Base-by-base conservation (phyloP, 306 rosid species). In the Ziziphus jujuba region DNA sequence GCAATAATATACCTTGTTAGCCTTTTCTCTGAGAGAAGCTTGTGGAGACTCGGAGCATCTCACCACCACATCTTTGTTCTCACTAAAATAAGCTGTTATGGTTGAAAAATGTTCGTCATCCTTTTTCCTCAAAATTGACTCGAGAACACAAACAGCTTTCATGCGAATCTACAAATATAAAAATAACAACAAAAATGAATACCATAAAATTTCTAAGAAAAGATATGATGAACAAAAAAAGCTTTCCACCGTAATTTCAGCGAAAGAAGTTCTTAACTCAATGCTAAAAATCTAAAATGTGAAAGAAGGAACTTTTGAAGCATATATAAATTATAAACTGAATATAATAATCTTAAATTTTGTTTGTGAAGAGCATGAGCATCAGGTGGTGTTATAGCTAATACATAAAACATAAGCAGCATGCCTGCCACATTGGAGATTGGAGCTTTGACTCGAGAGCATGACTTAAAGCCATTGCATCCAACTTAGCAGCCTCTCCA, bases 341-440 rank as follows among this genome's bases (percentile, higher is more conserved):
- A 2, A 20, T 2, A 4, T 7, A 1, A 36, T 14, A 59, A 43
- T 20, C 17, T 33, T 28, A 11, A 59, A 67, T n/a, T 36, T 50
- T 20, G 1, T 35, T 34, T 10, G 72, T 24, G 40, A 20, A 23
- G 48, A 28, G 38, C 33, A 44, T 51, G 47, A 13, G 47, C 47
- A 45, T 36, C 13, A 14, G 11, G 20, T 23, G 54, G 35, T 44
- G 40, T 22, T 34, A 50, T 48, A 35, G 51, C 49, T 38, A 57
- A 25, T 33, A 59, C n/a, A 61, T 49, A 28, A 79, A 83, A 66
- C 70, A 52, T 52, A 76, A 19, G 12, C 35, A 63, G 70, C 85
- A 59, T 93, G 80, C 99, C 99, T 95, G 99, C 99, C 99, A 95
- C 75, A 81, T 61, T 62, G 99, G 97, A 81, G 96, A 83, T 55